Evolutionary conservation across 345 rosid genomes (phyloP), one percentile per base, ranked within the genome.

Genomic region (Linum lewisii): DNA sequence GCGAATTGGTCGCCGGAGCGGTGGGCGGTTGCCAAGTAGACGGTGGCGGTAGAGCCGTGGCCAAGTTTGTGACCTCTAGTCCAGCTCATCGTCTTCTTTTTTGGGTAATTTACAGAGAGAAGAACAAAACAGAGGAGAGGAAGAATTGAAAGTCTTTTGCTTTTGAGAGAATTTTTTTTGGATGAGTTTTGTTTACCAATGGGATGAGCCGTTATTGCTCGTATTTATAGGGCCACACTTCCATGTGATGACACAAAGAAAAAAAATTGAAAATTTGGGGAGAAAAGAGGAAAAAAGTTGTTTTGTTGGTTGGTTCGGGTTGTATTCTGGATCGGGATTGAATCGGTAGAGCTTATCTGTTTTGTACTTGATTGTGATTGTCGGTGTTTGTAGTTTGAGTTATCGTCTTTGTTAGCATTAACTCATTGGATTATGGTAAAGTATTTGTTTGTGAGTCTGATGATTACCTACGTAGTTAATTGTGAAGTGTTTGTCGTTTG

Each of bases 21-120:
- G 52, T 22, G 49, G 21, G 25, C 64, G 0, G 29, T 65, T 8
- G 84, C 83, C 23, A 75, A 7, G 1, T 75, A 80, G 59, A 84
- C 91, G 54, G 78, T 58, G 66, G 87, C 81, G 0, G 69, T 59
- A n/a, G 87, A 78, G 60, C 91, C 87, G 2, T 60, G 81, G 62
- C 87, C 91, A 42, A 84, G 52, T 56, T 50, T 69, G 29, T 19
- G 65, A 16, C 87, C 84, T 51, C 91, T 57, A 21, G 69, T 80
- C 91, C 91, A 84, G 22, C 65, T 58, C 91, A 84, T 82, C 15
- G 34, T 29, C 7, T 26, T 24, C 25, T 52, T 21, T 52, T 21
- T 52, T 21, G 56, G 13, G 25, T 21, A 16, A 14, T n/a, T n/a
- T n/a, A 7, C 25, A 24, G 56, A 24, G 24, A 52, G 56, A 22